These are phyloP conservation scores for Orbilia javanica DNA, from an alignment of 2,329 filamentous ascomycete genomes.

Conservation along the genomic window DNA sequence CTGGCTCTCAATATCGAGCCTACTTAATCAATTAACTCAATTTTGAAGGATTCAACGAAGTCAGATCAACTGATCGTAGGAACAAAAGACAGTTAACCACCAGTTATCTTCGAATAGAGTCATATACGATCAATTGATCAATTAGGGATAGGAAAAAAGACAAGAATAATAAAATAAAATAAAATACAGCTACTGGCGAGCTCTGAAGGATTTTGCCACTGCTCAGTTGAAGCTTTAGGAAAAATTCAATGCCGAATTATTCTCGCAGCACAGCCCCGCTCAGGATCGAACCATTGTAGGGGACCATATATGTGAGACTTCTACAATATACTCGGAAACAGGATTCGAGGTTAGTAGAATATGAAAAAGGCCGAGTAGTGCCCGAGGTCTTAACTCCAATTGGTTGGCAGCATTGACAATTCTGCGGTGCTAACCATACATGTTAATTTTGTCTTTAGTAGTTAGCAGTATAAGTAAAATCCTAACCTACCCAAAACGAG, in stretches of 20 bases:
- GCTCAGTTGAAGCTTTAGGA: not conserved
- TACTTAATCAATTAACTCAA: too few relatives aligned
- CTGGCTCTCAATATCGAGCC: not conserved
- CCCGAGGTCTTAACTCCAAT: not conserved
- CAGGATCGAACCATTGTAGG: not conserved
- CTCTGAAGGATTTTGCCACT: not conserved
- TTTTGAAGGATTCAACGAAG: too few relatives aligned
- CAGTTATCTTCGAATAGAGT: too few relatives aligned
- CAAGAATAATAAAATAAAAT: too few relatives aligned
- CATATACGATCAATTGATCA: not conserved
- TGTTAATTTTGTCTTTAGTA: conserved; percentile 14
- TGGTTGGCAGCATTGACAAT: not conserved
- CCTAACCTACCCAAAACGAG: conserved; percentile 6
- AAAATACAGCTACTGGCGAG: not conserved
- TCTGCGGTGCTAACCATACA: not conserved
- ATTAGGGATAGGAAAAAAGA: not conserved
- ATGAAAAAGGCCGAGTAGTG: conserved; percentile 15
- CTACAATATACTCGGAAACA: not conserved
- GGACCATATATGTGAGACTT: not conserved
- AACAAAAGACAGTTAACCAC: too few relatives aligned
- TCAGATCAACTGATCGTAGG: too few relatives aligned
- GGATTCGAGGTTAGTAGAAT: not conserved
- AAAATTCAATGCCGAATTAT: not conserved
- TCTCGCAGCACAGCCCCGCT: not conserved
- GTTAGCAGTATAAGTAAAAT: not conserved